Evolutionary conservation across 495 filamentous ascomycete genomes (phyloP), one percentile per base, ranked within the genome.

Genomic region (Neurospora sp.): DNA sequence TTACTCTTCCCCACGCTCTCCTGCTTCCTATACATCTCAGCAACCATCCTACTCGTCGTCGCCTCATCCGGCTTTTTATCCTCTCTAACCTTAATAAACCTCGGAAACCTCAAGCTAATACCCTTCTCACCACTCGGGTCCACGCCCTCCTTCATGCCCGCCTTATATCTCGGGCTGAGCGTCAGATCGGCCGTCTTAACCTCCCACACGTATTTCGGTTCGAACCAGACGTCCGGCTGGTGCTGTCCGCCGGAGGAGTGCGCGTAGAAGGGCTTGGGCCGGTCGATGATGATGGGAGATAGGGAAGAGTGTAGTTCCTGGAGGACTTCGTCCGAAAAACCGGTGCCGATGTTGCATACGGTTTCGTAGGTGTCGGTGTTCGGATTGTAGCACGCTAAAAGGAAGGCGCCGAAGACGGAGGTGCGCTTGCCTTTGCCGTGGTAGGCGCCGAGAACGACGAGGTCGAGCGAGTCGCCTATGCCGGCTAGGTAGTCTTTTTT

Each of bases 151-250:
- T 86, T 85, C 72, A 82, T 83, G 0, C 89, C 91, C 8, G 96
- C 96, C 78, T 94, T 93, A 80, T 99, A 99, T 39, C 94, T 86
- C 45, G 96, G 96, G 74, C 91, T 94, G 6, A 99, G 87, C 4
- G 94, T 98, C 77, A 99, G 81, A 86, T 98, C 96, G 3, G 96
- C 96, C 14, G 95, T 94, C 82, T 95, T 98, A 74, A 98, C 94
- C 82, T 99, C 96, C 96, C 96, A 99, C 2, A 99, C 96, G 61
- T 92, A 88, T 38, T 89, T 89, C 4, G 95, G 93, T 82, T 98
- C 96, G 79, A 99, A 96, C 96, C 96, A 99, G 40, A 99, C 95
- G 79, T 99, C 96, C 1, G 96, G 96, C 81, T 98, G 96, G 76
- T 97, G 91, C 77, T 96, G 94, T 40, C 90, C 90, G 35, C 92